Evolutionary conservation across 73 alveolate genomes (phyloP).

Genomic region (Breviolum minutum): DNA sequence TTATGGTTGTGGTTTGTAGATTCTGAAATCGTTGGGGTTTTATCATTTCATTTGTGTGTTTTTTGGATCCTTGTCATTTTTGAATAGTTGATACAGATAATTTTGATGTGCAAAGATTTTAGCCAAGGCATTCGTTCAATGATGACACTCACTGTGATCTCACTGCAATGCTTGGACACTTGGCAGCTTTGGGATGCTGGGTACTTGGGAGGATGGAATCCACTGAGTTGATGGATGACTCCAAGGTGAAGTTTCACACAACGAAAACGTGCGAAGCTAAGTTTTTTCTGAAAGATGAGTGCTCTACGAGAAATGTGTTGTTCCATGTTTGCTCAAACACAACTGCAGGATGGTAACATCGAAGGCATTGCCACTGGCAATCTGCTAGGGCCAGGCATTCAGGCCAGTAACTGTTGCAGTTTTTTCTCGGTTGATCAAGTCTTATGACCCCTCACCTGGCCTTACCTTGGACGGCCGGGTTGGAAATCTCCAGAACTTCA

Average conservation of each 20-base stretch:
- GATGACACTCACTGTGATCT: slow-evolving; percentile 94
- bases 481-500: background rate
- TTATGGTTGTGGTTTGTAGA: background rate
- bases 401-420: background rate
- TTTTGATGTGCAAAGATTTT: background rate
- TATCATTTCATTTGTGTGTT: background rate
- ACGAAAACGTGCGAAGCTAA: background rate
- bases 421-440: too few relatives aligned
- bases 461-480: background rate
- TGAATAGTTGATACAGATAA: too few relatives aligned
- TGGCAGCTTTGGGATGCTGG: background rate
- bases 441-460: background rate
- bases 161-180: slow-evolving; percentile 39
- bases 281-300: background rate
- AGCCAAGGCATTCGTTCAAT: slow-evolving; percentile 77
- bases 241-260: slow-evolving; percentile 21
- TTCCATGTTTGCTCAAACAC: background rate
- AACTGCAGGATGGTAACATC: slow-evolving; percentile 14
- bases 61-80: background rate
- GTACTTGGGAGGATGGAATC: too few relatives aligned
- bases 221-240: too few relatives aligned
- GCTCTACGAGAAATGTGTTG: background rate
- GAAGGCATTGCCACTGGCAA: slow-evolving; percentile 70
- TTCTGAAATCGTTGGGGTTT: background rate
- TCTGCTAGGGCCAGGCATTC: slow-evolving; percentile 52